phyloP scores from a whole-genome alignment of 495 filamentous ascomycete genomes.

The Annulohypoxylon maeteangense region DNA sequence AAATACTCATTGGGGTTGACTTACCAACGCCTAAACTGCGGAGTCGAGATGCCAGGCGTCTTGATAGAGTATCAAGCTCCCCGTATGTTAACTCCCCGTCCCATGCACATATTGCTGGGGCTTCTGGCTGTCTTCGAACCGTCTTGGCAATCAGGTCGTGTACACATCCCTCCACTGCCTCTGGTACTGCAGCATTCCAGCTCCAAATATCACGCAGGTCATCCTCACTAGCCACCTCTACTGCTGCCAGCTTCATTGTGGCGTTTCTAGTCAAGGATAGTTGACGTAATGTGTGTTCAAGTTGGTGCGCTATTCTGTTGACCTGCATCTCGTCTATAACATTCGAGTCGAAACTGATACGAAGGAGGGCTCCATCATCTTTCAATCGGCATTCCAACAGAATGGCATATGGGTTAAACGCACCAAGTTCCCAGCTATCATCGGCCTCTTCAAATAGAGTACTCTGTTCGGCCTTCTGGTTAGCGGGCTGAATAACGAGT shows the following conservation, averaged over 20 bases:
- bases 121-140: not conserved
- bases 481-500: not conserved
- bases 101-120: not conserved
- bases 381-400: not conserved
- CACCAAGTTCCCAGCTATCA: not conserved
- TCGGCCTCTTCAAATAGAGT: not conserved
- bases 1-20: not conserved
- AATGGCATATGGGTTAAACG: not conserved
- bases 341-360: not conserved
- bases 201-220: not conserved
- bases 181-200: not conserved
- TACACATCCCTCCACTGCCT: not conserved
- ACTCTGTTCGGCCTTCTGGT: not conserved
- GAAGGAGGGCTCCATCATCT: not conserved
- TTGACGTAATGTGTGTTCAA: not conserved
- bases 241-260: not conserved
- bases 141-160: not conserved
- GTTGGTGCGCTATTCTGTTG: not conserved
- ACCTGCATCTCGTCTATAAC: not conserved
- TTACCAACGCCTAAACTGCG: not conserved
- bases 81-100: slow-evolving; percentile 1
- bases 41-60: not conserved
- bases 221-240: not conserved
- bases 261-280: not conserved
- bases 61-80: not conserved